Conservation (phyloP, 345 rosid species). For the Eucalyptus marginata region DNA sequence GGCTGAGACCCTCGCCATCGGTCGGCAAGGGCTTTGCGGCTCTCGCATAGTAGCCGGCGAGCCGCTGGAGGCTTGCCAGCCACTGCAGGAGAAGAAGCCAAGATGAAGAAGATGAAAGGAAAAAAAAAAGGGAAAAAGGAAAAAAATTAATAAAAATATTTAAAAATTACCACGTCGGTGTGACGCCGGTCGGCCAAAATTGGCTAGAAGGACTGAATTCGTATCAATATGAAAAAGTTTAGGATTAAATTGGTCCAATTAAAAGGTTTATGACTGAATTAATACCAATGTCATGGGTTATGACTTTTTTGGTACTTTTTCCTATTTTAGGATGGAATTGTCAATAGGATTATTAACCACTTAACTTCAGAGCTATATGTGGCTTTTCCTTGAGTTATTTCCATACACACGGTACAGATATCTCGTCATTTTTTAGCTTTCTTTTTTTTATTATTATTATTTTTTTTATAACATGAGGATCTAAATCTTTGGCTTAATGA, state of each 20-base stretch:
- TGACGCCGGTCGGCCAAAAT: accelerated
- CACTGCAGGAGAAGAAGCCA: no score
- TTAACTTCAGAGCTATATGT: neutral
- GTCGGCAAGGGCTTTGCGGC: accelerated
- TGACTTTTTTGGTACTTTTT: accelerated
- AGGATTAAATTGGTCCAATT: accelerated
- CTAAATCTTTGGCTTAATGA: neutral
- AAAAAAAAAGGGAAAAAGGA: accelerated
- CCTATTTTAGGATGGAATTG: neutral
- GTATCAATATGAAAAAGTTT: accelerated
- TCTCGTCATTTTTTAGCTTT: neutral
- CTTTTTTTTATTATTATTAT: no score
- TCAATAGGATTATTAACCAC: neutral
- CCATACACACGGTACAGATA: neutral
- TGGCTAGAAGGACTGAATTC: accelerated
- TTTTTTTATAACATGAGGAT: neutral
- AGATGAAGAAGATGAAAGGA: no score
- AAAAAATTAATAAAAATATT: no score
- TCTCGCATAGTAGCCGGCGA: accelerated
- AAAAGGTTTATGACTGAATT: no score
- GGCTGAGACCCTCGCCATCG: accelerated
- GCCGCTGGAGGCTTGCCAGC: accelerated
- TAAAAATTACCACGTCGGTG: accelerated
- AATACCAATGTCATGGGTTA: accelerated
- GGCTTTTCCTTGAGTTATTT: neutral